Evolutionary conservation across 2,329 filamentous ascomycete genomes (phyloP).

Genomic region (Diaporthe velutina): DNA sequence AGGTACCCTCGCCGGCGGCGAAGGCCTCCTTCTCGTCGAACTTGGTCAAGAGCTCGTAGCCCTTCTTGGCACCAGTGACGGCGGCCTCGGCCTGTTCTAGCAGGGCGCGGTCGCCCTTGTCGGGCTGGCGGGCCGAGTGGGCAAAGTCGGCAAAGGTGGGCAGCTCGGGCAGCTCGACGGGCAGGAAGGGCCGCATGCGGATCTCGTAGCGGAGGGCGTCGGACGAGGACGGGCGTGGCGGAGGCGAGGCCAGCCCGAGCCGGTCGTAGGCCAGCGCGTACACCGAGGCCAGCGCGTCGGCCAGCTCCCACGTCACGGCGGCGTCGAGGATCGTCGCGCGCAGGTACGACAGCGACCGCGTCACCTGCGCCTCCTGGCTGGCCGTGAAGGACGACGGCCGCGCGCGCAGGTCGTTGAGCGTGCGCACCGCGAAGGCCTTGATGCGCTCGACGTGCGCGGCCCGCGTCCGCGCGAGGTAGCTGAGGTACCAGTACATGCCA

Average conservation of each 20-base stretch:
- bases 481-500: slow-evolving; percentile 92
- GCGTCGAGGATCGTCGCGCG: slow-evolving; percentile 75
- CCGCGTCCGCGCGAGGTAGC: slow-evolving; percentile 78
- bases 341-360: slow-evolving; percentile 66
- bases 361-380: slow-evolving; percentile 57
- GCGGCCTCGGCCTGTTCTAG: slow-evolving; percentile 61
- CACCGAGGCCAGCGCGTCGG: slow-evolving; percentile 69
- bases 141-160: slow-evolving; percentile 74
- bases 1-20: slow-evolving; percentile 60
- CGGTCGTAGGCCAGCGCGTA: slow-evolving; percentile 74
- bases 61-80: slow-evolving; percentile 63
- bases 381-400: slow-evolving; percentile 44
- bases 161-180: slow-evolving; percentile 76
- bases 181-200: slow-evolving; percentile 86
- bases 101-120: slow-evolving; percentile 54
- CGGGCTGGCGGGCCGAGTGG: slow-evolving; percentile 55
- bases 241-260: slow-evolving; percentile 64
- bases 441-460: slow-evolving; percentile 80
- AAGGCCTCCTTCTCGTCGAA: slow-evolving; percentile 66
- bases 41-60: slow-evolving; percentile 68
- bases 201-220: slow-evolving; percentile 81
- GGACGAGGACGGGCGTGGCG: slow-evolving; percentile 73
- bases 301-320: slow-evolving; percentile 70
- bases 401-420: slow-evolving; percentile 49
- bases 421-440: slow-evolving; percentile 70